Evolutionary conservation across 169 alveolate species (phyloP).

Genomic region (Plasmodium fragile): DNA sequence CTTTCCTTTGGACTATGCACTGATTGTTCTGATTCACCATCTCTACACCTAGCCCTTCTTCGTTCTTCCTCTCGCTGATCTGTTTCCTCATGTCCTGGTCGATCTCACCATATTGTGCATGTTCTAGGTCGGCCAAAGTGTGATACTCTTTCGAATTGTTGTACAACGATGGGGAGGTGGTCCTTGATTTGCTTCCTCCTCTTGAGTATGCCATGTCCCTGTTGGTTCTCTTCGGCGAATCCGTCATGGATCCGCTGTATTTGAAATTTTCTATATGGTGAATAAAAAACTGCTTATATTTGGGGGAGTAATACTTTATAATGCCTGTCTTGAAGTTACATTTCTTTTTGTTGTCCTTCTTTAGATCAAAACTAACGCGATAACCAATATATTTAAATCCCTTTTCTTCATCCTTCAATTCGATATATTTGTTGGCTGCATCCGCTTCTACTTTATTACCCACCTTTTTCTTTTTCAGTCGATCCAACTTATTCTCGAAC

Average conservation of each 20-base stretch:
- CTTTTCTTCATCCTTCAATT: slow-evolving; percentile 70
- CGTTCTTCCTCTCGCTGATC: not conserved
- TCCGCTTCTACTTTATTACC: slow-evolving; percentile 15
- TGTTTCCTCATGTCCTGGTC: not conserved
- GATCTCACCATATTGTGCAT: not conserved
- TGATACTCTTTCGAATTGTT: not conserved
- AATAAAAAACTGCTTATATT: slow-evolving; percentile 70
- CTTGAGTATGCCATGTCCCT: not conserved
- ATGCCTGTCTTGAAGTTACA: slow-evolving; percentile 47
- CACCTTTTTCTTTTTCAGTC: slow-evolving; percentile 12
- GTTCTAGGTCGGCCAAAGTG: not conserved
- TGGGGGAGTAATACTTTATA: slow-evolving; percentile 74
- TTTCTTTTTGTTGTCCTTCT: slow-evolving; percentile 68
- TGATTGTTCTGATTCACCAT: not conserved
- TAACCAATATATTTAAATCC: slow-evolving; percentile 71
- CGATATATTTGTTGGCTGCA: slow-evolving; percentile 36
- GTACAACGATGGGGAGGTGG: not conserved
- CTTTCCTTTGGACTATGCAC: not conserved
- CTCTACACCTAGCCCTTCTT: not conserved
- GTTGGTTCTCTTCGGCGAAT: slow-evolving; percentile 19
- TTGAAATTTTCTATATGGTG: slow-evolving; percentile 60
- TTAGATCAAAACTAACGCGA: slow-evolving; percentile 73
- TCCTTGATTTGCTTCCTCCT: not conserved
- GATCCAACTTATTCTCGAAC: slow-evolving; percentile 38
- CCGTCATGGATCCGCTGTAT: not conserved